A percentile compares a stretch with the other conserved stretches of the same genome.
Conservation (phyloP, 2,329 filamentous ascomycete species). For the Fusarium sp. region DNA sequence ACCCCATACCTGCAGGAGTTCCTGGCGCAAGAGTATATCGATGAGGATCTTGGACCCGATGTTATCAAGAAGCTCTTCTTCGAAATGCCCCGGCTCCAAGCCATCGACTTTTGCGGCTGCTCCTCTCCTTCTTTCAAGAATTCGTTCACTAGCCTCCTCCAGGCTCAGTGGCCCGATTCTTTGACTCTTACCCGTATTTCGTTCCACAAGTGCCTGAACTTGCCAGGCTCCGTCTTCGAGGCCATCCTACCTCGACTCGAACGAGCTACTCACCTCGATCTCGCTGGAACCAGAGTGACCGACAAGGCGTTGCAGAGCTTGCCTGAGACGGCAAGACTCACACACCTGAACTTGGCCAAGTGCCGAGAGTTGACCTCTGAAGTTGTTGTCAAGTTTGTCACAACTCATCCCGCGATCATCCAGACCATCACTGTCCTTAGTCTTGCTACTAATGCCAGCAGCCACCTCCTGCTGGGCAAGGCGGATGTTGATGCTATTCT, state of each 20-base stretch:
- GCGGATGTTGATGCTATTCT: conserved; percentile 73
- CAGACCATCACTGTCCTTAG: conserved; percentile 75
- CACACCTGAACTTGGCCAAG: conserved; percentile 81
- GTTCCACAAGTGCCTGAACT: conserved; percentile 80
- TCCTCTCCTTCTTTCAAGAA: conserved; percentile 74
- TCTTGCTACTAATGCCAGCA: conserved; percentile 76
- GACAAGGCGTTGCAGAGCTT: conserved; percentile 76
- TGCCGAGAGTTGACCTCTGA: conserved; percentile 75
- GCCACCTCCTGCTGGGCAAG: conserved; percentile 75
- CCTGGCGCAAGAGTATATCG: conserved; percentile 82
- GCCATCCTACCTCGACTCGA: conserved; percentile 75
- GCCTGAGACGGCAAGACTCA: conserved; percentile 75
- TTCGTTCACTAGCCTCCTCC: conserved; percentile 68
- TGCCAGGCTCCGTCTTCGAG: conserved; percentile 74
- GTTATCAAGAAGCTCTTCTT: conserved; percentile 78
- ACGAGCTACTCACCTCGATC: conserved; percentile 78
- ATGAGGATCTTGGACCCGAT: conserved; percentile 75
- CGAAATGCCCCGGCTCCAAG: conserved; percentile 70
- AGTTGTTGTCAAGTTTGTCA: conserved; percentile 75
- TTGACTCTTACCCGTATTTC: conserved; percentile 74
- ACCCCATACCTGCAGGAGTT: conserved; percentile 81
- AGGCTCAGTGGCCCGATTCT: conserved; percentile 60
- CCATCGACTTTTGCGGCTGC: conserved; percentile 81
- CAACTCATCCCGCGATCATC: conserved; percentile 74
- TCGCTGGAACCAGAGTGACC: conserved; percentile 81